A percentile compares a stretch with the other conserved stretches of the same genome.
phyloP scores from a whole-genome alignment of 768 basidiomycete species.

The Kwoniella botswanensis region DNA sequence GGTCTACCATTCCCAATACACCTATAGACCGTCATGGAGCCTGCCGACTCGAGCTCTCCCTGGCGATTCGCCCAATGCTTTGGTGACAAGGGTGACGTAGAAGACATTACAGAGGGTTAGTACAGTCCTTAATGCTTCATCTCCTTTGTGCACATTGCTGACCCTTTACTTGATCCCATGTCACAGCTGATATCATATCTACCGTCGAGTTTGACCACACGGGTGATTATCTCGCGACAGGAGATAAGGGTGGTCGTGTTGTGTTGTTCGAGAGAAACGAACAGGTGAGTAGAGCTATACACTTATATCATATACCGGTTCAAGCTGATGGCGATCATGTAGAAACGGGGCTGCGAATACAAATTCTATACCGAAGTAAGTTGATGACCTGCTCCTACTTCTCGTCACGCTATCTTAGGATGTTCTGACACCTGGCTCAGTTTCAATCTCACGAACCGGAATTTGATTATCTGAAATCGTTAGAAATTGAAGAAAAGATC shows the following conservation, averaged over 20 bases:
- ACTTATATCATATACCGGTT: neutral
- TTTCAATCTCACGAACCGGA: constrained; percentile 99
- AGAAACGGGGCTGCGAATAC: constrained; percentile 99
- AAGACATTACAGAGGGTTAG: constrained; percentile 98
- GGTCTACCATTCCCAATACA: neutral
- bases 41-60: constrained; percentile 59
- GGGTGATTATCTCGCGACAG: constrained; percentile 98
- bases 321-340: constrained; percentile 39
- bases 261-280: constrained; percentile 99
- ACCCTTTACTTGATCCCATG: constrained; percentile 60
- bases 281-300: constrained; percentile 66
- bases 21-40: constrained; percentile 37
- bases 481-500: constrained; percentile 99
- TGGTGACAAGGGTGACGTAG: constrained; percentile 93
- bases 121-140: neutral
- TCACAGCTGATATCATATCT: constrained; percentile 97
- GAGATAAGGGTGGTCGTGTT: constrained; percentile 98
- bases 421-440: constrained; percentile 30
- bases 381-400: constrained; percentile 3
- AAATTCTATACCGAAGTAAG: constrained; percentile 93
- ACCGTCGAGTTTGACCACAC: constrained; percentile 99
- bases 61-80: constrained; percentile 99
- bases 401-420: neutral
- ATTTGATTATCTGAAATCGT: constrained; percentile 98
- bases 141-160: constrained; percentile 20